Evolutionary conservation across 176 grass and related monocot genomes (phyloP).

Genomic region (Eragrostis curvula): DNA sequence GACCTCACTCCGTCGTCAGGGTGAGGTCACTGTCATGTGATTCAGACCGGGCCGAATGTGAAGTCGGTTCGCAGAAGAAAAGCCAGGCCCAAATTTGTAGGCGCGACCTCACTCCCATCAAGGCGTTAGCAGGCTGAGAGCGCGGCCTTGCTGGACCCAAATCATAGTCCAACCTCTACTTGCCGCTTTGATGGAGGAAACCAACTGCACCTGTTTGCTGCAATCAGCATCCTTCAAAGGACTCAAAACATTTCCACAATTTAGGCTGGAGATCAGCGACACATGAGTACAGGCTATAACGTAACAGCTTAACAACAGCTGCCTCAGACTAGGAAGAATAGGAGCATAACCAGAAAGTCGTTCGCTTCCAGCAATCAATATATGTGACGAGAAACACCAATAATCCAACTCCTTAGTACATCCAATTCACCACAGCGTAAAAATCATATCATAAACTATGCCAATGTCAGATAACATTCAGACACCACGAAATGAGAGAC

Average conservation of each 20-base stretch:
- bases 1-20: conserved; percentile 22
- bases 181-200: no score
- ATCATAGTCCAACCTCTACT: background rate
- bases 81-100: background rate
- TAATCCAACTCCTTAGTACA: conserved; percentile 37
- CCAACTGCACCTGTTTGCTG: no score
- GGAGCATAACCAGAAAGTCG: background rate
- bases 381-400: conserved; percentile 20
- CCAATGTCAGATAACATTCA: background rate
- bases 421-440: conserved; percentile 27
- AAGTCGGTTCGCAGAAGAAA: background rate
- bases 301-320: background rate
- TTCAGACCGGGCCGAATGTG: background rate
- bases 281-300: background rate
- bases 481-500: conserved; percentile 13
- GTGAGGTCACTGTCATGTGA: conserved; percentile 12
- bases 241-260: no score
- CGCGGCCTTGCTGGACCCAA: background rate
- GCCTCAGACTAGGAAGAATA: background rate
- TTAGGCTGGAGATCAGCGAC: background rate
- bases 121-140: no score
- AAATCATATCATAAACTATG: conserved; percentile 19
- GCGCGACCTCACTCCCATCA: no score
- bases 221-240: no score
- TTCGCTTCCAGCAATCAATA: conserved; percentile 6